Evolutionary conservation across 2,329 filamentous ascomycete species (phyloP).

Genomic region (Elsinoe batatas): DNA sequence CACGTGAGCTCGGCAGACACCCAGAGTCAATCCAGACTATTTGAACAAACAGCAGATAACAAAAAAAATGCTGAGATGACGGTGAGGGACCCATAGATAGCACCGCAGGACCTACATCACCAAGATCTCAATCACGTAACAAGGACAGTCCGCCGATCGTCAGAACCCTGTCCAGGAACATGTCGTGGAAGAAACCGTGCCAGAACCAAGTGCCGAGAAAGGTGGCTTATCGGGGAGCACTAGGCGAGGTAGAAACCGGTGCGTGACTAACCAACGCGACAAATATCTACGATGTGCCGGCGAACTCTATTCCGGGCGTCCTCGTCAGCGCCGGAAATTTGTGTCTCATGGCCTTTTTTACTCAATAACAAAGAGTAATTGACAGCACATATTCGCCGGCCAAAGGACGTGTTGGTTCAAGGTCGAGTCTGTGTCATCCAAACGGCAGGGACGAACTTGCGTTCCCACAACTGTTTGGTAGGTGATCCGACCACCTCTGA

Average conservation of each 20-base stretch:
- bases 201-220: background rate
- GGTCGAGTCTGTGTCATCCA: background rate
- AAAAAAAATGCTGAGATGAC: background rate
- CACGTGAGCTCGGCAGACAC: background rate
- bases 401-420: background rate
- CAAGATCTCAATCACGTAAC: slow-evolving; percentile 8
- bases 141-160: background rate
- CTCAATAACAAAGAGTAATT: background rate
- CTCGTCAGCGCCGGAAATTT: background rate
- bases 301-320: background rate
- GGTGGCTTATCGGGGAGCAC: slow-evolving; percentile 1
- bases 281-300: background rate
- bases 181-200: background rate
- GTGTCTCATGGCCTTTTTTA: background rate
- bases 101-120: slow-evolving; percentile 2
- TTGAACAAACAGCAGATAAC: background rate
- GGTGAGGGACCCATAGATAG: slow-evolving; percentile 6
- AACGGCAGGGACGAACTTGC: background rate
- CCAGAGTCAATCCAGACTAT: background rate
- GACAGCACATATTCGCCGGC: background rate
- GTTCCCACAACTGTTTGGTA: background rate
- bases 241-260: background rate
- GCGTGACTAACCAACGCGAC: slow-evolving; percentile 1
- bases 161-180: background rate
- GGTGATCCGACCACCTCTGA: background rate